These are phyloP conservation scores for Chrysanthemum seticuspe DNA, from an alignment of 129 eudicot species.

Conservation along the genomic window DNA sequence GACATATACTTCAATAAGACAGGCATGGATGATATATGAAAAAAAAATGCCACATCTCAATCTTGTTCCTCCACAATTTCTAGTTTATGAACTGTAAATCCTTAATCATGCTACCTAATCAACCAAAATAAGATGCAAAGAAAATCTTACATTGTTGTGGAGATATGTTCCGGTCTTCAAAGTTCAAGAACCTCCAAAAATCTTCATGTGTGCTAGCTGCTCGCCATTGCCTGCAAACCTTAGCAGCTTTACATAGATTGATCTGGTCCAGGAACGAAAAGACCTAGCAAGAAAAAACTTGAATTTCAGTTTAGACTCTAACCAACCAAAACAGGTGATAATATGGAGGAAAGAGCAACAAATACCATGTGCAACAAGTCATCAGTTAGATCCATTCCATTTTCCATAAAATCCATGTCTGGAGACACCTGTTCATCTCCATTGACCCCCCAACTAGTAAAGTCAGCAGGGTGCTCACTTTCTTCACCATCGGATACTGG, in stretches of 20 bases:
- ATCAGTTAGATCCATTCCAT: conserved; percentile 93
- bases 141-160: conserved; percentile 65
- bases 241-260: conserved; percentile 83
- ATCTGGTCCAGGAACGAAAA: conserved; percentile 80
- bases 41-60: too few species aligned
- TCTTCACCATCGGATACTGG: conserved; percentile 25
- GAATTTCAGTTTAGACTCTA: too few species aligned
- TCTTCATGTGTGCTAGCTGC: conserved; percentile 93
- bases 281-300: conserved; percentile 50
- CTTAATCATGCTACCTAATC: background rate
- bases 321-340: background rate
- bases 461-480: conserved; percentile 24
- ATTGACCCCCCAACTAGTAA: conserved; percentile 30
- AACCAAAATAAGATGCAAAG: conserved; percentile 1
- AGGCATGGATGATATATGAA: too few species aligned
- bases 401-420: conserved; percentile 53
- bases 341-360: background rate
- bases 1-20: too few species aligned
- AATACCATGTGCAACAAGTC: conserved; percentile 95
- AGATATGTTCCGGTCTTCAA: conserved; percentile 68
- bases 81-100: background rate
- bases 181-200: conserved; percentile 84
- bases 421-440: conserved; percentile 27
- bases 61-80: background rate
- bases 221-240: conserved; percentile 97